phyloP scores from a whole-genome alignment of 2,329 filamentous ascomycete genomes.

The Botrytis elliptica region DNA sequence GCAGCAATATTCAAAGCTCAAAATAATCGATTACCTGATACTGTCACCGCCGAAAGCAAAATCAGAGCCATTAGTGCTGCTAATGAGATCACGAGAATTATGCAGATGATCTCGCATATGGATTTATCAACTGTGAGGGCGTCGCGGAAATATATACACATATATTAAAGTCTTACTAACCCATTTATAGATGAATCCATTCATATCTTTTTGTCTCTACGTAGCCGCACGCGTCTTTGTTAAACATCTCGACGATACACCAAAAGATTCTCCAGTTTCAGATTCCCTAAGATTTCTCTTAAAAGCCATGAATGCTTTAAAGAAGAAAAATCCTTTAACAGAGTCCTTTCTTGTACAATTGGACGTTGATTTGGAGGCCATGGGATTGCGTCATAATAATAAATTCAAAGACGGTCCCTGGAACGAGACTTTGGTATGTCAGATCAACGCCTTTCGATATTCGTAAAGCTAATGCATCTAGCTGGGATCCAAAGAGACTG shows the following conservation, averaged over 20 bases:
- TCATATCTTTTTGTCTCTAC: conserved; percentile 92
- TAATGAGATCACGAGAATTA: conserved; percentile 89
- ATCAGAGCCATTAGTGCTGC: conserved; percentile 90
- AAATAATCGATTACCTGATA: conserved; percentile 73
- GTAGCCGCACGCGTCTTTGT: conserved; percentile 95
- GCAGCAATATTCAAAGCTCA: conserved; percentile 97
- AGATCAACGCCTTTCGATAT: conserved; percentile 24
- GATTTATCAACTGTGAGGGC: conserved; percentile 74
- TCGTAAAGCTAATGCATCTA: conserved; percentile 26
- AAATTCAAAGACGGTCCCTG: conserved; percentile 53
- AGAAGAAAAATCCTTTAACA: conserved; percentile 83
- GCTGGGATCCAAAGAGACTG: conserved; percentile 30
- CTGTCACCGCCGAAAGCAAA: conserved; percentile 85
- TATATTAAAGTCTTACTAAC: conserved; percentile 10
- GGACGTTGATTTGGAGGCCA: conserved; percentile 82
- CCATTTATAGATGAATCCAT: conserved; percentile 79
- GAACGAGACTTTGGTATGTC: conserved; percentile 39
- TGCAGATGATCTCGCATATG: conserved; percentile 90
- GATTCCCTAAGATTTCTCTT: conserved; percentile 89
- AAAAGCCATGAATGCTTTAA: conserved; percentile 85
- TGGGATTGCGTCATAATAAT: conserved; percentile 59
- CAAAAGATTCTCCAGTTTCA: conserved; percentile 74
- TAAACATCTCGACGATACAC: conserved; percentile 92
- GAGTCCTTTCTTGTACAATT: conserved; percentile 94
- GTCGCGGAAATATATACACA: not conserved